A percentile compares a stretch with the other conserved stretches of the same genome.
Evolutionary conservation across 2,329 filamentous ascomycete genomes (phyloP).

Genomic region (Hirsutella minnesotensis): DNA sequence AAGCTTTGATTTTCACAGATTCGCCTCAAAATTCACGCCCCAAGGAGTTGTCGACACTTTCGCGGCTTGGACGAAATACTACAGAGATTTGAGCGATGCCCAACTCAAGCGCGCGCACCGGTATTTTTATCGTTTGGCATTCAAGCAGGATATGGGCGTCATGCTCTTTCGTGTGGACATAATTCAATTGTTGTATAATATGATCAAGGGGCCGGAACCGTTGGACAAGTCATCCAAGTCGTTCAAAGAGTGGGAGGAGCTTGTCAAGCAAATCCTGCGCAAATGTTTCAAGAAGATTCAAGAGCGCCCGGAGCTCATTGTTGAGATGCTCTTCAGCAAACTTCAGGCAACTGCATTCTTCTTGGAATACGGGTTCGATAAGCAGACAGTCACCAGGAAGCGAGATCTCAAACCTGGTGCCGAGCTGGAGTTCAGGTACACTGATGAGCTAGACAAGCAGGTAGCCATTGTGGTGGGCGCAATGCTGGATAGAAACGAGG

Average conservation of each 20-base stretch:
- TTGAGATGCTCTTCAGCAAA: constrained; percentile 94
- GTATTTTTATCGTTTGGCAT: constrained; percentile 86
- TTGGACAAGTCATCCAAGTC: constrained; percentile 54
- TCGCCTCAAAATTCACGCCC: constrained; percentile 67
- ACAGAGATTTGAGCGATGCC: constrained; percentile 62
- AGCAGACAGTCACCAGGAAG: constrained; percentile 56
- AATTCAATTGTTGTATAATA: constrained; percentile 72
- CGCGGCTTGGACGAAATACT: constrained; percentile 65
- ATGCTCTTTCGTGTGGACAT: constrained; percentile 88
- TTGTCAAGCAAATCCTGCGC: constrained; percentile 73
- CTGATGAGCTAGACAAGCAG: constrained; percentile 56
- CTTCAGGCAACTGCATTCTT: constrained; percentile 72
- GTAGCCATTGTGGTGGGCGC: constrained; percentile 71
- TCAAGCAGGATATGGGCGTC: constrained; percentile 86
- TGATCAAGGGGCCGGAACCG: constrained; percentile 80
- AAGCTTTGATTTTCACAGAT: constrained; percentile 86
- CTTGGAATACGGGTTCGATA: constrained; percentile 82
- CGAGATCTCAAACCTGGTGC: constrained; percentile 57
- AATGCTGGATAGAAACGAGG: constrained; percentile 68
- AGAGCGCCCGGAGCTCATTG: constrained; percentile 71
- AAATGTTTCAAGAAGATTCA: constrained; percentile 76
- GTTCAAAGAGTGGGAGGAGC: constrained; percentile 84
- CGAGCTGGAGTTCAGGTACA: constrained; percentile 71
- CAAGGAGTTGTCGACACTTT: constrained; percentile 87
- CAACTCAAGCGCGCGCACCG: constrained; percentile 89